Base-by-base conservation (phyloP, 2,329 filamentous ascomycete species). In the Pseudogymnoascus sp. region DNA sequence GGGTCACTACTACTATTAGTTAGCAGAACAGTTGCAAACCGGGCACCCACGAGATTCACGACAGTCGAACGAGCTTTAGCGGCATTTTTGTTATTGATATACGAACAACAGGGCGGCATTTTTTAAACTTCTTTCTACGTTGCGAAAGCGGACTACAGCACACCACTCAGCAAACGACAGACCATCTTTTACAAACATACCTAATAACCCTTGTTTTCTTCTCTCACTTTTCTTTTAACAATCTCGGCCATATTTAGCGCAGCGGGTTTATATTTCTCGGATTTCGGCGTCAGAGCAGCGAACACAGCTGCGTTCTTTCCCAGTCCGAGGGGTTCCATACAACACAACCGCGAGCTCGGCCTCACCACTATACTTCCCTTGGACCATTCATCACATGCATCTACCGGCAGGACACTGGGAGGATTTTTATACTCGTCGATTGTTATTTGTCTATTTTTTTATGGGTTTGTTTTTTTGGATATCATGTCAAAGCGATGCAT, bases 1-100 rank as follows among this genome's bases (percentile, higher is more conserved):
- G 5, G 86, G 76, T 77, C 25, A 50, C 44, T 69, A 68, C 64
- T 70, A 72, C 35, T 37, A 37, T 37, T 37, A 37, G 35, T 37
- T 37, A 37, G 35, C 33, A 37, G 33, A 37, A 37, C 35, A 37
- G 35, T 37, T 37, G 35, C 35, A 37, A 37, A 37, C 35, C 35
- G 35, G 35, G 35, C 35, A 37, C 35, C 35, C 35, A 37, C 35
- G 35, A 37, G 35, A 37, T 37, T 37, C 35, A 37, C 35, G 35
- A 37, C 35, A 37, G 35, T n/a, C 35, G 35, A 37, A 37, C 35
- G 35, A 37, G 35, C 35, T 37, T 37, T 37, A 37, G 35, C 35
- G 35, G 4, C 35, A 37, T 37, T 37, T 37, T 37, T n/a, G 35
- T 37, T 37, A 37, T 37, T 37, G 35, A 37, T 37, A 37, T 37